Evolutionary conservation across 2,329 filamentous ascomycete species (phyloP), one percentile per base, ranked within the genome.

Genomic region (Mycosphaerelloides madeirae): DNA sequence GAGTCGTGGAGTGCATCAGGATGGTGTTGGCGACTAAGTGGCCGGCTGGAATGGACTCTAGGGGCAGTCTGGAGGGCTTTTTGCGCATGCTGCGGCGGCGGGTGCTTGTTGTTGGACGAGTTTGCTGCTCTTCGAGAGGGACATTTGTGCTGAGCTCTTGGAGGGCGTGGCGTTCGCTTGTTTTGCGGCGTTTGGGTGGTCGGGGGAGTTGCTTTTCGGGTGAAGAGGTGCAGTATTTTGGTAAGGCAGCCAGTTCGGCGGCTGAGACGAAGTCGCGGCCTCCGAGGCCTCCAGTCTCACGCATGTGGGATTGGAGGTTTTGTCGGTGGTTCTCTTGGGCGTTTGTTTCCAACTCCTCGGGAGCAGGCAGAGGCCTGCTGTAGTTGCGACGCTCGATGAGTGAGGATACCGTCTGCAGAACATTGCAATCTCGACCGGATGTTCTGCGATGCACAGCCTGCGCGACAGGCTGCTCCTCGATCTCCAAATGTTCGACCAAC

Each of bases 61-160:
- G 63, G 0, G 67, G 65, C 1, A 72, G 55, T 8, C 47, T 57
- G 1, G 62, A 64, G 1, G 68, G 68, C 36, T 63, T 67, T 4
- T 56, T 63, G 3, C 64, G 61, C 3, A 38, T 38, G 2, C 53
- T 54, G 33, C 44, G 46, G n/a, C 56, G 57, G 28, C 52, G 47
- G 16, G 52, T 47, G 44, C 8, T 44, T 48, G 3, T 39, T 18
- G 18, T 15, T n/a, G 35, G 53, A 7, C 22, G n/a, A 25, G 13
- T 53, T 40, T 14, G 29, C 22, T 12, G 16, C 20, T 16, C 15
- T 12, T 34, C 19, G 3, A 38, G 31, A n/a, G 45, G 32, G 5
- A 48, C 49, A 40, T 62, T 62, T 22, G 48, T 43, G 31, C 51
- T 54, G 14, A 60, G 37, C 12, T 60, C 52, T n/a, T 51, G 50